Conservation (phyloP, 1,284 basidiomycete genomes). For the Entoloma clypeatum region DNA sequence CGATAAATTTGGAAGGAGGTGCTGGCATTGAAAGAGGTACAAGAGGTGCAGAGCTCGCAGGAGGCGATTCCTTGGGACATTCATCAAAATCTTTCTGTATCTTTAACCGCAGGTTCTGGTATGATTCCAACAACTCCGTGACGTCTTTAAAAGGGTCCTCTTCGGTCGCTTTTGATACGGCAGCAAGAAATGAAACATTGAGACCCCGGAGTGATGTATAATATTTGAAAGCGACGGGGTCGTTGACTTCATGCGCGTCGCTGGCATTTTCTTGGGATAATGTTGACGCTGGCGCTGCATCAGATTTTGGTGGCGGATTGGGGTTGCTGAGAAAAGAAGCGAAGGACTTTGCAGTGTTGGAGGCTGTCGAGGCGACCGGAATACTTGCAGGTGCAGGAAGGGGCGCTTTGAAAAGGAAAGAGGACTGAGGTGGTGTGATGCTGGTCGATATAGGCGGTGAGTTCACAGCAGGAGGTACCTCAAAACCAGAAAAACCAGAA, state of each 20-base stretch:
- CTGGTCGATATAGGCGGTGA: slow-evolving; percentile 15
- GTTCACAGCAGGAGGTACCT: slow-evolving; percentile 32
- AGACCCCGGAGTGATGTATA: slow-evolving; percentile 77
- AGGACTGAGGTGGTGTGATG: slow-evolving; percentile 8
- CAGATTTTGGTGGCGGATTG: slow-evolving; percentile 13
- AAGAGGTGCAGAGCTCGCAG: slow-evolving; percentile 9
- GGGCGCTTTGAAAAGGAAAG: slow-evolving; percentile 7
- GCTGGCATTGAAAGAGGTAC: slow-evolving; percentile 39
- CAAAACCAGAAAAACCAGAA: slow-evolving; percentile 48
- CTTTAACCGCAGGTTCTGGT: slow-evolving; percentile 55
- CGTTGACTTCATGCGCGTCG: slow-evolving; percentile 16
- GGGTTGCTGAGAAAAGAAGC: slow-evolving; percentile 33
- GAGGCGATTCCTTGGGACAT: slow-evolving; percentile 26
- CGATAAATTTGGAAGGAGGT: slow-evolving; percentile 35
- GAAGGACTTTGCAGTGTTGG: slow-evolving; percentile 41
- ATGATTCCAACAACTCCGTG: slow-evolving; percentile 56
- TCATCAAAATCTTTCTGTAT: slow-evolving; percentile 58
- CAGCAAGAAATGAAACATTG: slow-evolving; percentile 68
- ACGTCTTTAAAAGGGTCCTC: slow-evolving; percentile 78
- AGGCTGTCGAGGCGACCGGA: slow-evolving; percentile 31
- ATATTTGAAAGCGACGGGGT: slow-evolving; percentile 42
- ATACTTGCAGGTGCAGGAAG: slow-evolving; percentile 12
- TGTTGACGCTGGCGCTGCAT: slow-evolving; percentile 11
- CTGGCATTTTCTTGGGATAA: no score
- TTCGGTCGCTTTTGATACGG: slow-evolving; percentile 60